Evolutionary conservation across 495 filamentous ascomycete genomes (phyloP).

Genomic region (Podospora pseudocomata): DNA sequence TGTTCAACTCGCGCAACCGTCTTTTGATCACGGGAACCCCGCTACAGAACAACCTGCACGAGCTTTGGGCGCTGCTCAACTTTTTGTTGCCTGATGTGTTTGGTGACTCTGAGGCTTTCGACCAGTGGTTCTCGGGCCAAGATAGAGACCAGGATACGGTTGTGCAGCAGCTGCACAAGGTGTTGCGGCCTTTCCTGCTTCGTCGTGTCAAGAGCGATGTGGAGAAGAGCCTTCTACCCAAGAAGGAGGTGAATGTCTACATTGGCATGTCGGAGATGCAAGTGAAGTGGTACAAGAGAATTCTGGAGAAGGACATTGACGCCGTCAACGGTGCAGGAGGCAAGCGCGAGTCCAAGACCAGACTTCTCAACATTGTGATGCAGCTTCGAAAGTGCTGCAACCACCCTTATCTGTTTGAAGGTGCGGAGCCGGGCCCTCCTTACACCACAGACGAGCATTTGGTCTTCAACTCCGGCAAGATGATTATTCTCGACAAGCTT

Average conservation of each 20-base stretch:
- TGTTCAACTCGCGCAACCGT: slow-evolving; percentile 95
- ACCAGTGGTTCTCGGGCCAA: slow-evolving; percentile 94
- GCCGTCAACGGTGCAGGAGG: slow-evolving; percentile 96
- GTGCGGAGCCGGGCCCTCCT: slow-evolving; percentile 93
- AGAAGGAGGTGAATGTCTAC: slow-evolving; percentile 96
- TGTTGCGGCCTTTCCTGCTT: slow-evolving; percentile 89
- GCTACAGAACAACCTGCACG: slow-evolving; percentile 96
- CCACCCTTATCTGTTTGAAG: slow-evolving; percentile 97
- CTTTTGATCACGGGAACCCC: slow-evolving; percentile 96
- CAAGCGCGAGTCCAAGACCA: slow-evolving; percentile 97
- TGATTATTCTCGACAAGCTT: slow-evolving; percentile 95
- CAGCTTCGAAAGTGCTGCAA: slow-evolving; percentile 99
- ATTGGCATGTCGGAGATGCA: slow-evolving; percentile 99
- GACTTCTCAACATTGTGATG: slow-evolving; percentile 99
- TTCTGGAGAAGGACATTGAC: slow-evolving; percentile 98
- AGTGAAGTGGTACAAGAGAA: slow-evolving; percentile 98
- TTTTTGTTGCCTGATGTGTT: slow-evolving; percentile 98
- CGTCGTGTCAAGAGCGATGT: slow-evolving; percentile 98
- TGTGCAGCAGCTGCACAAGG: slow-evolving; percentile 93
- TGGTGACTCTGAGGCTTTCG: slow-evolving; percentile 95
- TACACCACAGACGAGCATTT: slow-evolving; percentile 98
- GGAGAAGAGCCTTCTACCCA: slow-evolving; percentile 94
- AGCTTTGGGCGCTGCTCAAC: slow-evolving; percentile 98
- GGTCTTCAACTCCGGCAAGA: slow-evolving; percentile 90
- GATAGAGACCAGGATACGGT: slow-evolving; percentile 88